Evolutionary conservation across 371 early-diverging fungal species (phyloP).

Genomic region (Mortierella sp.): DNA sequence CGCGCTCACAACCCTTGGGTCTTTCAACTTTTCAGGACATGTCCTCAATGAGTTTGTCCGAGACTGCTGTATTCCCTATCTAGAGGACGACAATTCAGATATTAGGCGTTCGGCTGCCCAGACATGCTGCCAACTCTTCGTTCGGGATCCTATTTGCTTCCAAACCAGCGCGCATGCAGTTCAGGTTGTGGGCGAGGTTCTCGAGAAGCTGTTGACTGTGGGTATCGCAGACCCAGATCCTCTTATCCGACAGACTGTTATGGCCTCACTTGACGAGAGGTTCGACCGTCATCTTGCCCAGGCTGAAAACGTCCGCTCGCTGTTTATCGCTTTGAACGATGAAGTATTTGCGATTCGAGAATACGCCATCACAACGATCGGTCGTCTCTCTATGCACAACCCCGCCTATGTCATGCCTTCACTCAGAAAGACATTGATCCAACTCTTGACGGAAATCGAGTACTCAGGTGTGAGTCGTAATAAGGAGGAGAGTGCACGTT

Average conservation of each 20-base stretch:
- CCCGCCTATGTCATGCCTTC: slow-evolving; percentile 96
- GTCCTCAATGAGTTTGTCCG: slow-evolving; percentile 93
- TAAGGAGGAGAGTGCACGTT: slow-evolving; percentile 90
- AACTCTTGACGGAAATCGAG: slow-evolving; percentile 93
- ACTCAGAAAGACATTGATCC: slow-evolving; percentile 88
- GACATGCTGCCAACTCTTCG: slow-evolving; percentile 89
- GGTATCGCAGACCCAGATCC: slow-evolving; percentile 94
- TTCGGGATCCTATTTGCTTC: slow-evolving; percentile 79
- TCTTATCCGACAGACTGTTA: slow-evolving; percentile 83
- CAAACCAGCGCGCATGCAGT: slow-evolving; percentile 89
- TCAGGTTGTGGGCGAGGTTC: slow-evolving; percentile 89
- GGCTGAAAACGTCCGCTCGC: slow-evolving; percentile 89
- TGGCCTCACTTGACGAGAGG: slow-evolving; percentile 82
- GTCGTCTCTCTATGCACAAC: slow-evolving; percentile 88
- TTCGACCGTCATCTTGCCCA: slow-evolving; percentile 94
- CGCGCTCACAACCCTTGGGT: slow-evolving; percentile 89
- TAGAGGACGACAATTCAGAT: slow-evolving; percentile 87
- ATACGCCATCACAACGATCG: slow-evolving; percentile 88
- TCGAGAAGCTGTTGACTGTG: slow-evolving; percentile 89
- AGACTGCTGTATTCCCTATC: slow-evolving; percentile 86
- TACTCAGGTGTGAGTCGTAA: slow-evolving; percentile 87
- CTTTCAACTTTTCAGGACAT: slow-evolving; percentile 89
- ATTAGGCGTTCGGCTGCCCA: slow-evolving; percentile 91
- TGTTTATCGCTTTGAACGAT: slow-evolving; percentile 94
- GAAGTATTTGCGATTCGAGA: slow-evolving; percentile 93